phyloP scores from a whole-genome alignment of 176 grass and related monocot species.

The Bolboschoenus planiculmis region DNA sequence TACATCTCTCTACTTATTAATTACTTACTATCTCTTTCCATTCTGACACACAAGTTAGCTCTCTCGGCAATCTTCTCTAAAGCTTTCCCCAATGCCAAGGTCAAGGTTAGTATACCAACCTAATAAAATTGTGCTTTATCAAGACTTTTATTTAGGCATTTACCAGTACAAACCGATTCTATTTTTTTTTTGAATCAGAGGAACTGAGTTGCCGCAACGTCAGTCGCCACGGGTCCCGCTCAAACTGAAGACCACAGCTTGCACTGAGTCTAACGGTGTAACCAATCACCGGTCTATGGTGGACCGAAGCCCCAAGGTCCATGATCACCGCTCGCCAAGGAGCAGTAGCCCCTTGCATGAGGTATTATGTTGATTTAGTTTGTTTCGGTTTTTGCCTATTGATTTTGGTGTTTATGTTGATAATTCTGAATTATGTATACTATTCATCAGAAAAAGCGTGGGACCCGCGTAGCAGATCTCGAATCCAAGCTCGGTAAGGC shows the following conservation, averaged over 20 bases:
- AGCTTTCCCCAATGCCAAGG: slow-evolving; percentile 19
- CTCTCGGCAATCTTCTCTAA: neutral
- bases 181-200: slow-evolving; percentile 39
- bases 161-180: neutral
- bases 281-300: slow-evolving; percentile 25
- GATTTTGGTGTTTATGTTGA: neutral
- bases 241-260: slow-evolving; percentile 34
- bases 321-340: slow-evolving; percentile 41
- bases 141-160: neutral
- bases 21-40: slow-evolving; percentile 4
- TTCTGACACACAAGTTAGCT: neutral
- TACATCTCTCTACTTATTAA: slow-evolving; percentile 17
- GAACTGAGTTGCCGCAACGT: slow-evolving; percentile 53
- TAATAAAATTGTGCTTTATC: neutral
- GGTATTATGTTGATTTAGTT: too few relatives aligned
- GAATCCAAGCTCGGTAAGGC: slow-evolving; percentile 63
- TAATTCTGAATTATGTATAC: neutral
- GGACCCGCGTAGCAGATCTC: slow-evolving; percentile 45
- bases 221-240: slow-evolving; percentile 49
- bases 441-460: slow-evolving; percentile 50
- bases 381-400: neutral
- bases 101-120: slow-evolving; percentile 23
- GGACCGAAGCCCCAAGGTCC: slow-evolving; percentile 67
- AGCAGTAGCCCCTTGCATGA: slow-evolving; percentile 48
- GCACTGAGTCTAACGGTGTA: slow-evolving; percentile 28